Evolutionary conservation across 805 yeast genomes (phyloP).

Genomic region (Sungouiozyma ichnusensis): DNA sequence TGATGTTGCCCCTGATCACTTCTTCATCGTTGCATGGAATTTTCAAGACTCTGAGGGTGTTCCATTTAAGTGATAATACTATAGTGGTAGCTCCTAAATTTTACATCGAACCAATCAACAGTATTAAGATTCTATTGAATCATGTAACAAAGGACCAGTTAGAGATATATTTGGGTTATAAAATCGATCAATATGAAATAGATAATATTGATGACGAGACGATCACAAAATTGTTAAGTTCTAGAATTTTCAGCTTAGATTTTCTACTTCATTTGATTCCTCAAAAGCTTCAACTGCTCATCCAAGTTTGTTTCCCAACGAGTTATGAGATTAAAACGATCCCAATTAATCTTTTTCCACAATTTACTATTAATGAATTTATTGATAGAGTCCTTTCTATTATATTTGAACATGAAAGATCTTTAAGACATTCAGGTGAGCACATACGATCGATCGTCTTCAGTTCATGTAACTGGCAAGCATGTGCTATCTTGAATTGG

Average conservation of each 20-base stretch:
- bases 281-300: conserved; percentile 50
- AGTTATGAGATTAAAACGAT: conserved; percentile 33
- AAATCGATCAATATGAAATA: conserved; percentile 13
- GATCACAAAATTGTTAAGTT: conserved; percentile 22
- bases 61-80: conserved; percentile 70
- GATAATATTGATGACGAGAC: conserved; percentile 17
- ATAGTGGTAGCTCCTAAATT: conserved; percentile 72
- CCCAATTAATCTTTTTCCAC: conserved; percentile 34
- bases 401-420: conserved; percentile 67
- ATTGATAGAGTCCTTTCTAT: conserved; percentile 63
- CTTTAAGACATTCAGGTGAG: conserved; percentile 30
- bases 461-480: conserved; percentile 75
- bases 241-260: conserved; percentile 48
- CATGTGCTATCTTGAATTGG: conserved; percentile 95
- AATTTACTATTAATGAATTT: conserved; percentile 53
- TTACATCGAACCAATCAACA: conserved; percentile 37
- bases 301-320: conserved; percentile 74
- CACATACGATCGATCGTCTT: conserved; percentile 60
- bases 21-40: conserved; percentile 83
- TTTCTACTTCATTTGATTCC: conserved; percentile 48
- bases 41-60: conserved; percentile 59
- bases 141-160: conserved; percentile 36
- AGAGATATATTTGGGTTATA: conserved; percentile 23
- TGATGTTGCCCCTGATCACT: conserved; percentile 47
- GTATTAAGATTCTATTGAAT: conserved; percentile 51